Conservation (phyloP, 805 yeast genomes). For the Cyberlindnera petersonii region DNA sequence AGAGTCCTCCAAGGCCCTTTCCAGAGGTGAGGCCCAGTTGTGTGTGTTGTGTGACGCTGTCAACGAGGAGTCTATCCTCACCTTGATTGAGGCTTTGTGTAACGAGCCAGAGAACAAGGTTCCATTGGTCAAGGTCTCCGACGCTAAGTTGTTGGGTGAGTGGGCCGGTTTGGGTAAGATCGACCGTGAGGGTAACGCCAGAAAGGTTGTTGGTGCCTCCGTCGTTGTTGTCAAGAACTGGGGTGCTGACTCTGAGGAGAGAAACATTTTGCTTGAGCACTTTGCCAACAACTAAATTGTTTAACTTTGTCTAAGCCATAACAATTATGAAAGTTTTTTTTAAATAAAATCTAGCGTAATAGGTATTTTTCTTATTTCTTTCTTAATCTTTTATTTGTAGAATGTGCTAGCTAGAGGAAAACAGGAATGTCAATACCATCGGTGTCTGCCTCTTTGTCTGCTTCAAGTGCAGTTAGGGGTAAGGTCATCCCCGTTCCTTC, state of each 20-base stretch:
- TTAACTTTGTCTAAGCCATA: slow-evolving; percentile 4
- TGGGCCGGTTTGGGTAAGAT: slow-evolving; percentile 99
- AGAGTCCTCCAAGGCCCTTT: slow-evolving; percentile 98
- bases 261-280: slow-evolving; percentile 93
- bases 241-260: slow-evolving; percentile 99
- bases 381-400: too few species aligned
- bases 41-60: slow-evolving; percentile 97
- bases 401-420: too few species aligned
- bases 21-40: slow-evolving; percentile 96
- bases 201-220: slow-evolving; percentile 99
- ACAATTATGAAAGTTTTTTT: background rate
- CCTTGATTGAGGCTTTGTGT: slow-evolving; percentile 98
- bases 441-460: slow-evolving; percentile 4
- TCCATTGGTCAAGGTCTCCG: slow-evolving; percentile 98
- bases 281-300: slow-evolving; percentile 84
- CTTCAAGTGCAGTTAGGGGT: background rate
- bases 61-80: slow-evolving; percentile 94
- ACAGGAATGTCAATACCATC: slow-evolving; percentile 27
- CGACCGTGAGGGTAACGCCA: slow-evolving; percentile 99
- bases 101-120: slow-evolving; percentile 95
- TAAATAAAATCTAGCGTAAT: background rate
- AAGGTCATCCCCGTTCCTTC: background rate
- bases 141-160: slow-evolving; percentile 99
- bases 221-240: slow-evolving; percentile 99
- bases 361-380: slow-evolving; percentile 4